A percentile compares a stretch with the other conserved stretches of the same genome.
Conservation (phyloP, 371 early-diverging fungal genomes). For the Rhizopus sp. region DNA sequence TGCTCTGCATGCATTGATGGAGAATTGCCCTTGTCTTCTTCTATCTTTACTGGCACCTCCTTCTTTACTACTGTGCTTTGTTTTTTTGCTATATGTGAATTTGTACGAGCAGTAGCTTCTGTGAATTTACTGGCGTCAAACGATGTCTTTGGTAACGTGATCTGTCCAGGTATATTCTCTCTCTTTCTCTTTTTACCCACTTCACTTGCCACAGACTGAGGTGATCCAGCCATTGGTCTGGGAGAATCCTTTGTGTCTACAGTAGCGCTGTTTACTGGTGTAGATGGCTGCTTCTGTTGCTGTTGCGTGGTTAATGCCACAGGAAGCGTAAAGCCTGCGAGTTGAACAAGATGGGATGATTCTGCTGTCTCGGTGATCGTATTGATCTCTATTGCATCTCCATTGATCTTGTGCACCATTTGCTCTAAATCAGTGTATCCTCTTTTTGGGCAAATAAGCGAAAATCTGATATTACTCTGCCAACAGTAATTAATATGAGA, state of each 20-base stretch:
- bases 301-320: slow-evolving; percentile 19
- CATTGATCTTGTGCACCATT: slow-evolving; percentile 39
- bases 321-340: slow-evolving; percentile 64
- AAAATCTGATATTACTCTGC: slow-evolving; percentile 48
- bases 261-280: neutral
- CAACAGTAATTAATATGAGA: neutral
- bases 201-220: slow-evolving; percentile 33
- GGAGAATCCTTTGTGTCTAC: neutral
- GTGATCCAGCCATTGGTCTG: slow-evolving; percentile 19
- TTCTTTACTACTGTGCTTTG: slow-evolving; percentile 13
- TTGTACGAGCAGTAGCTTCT: slow-evolving; percentile 24
- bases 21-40: slow-evolving; percentile 4
- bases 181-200: slow-evolving; percentile 38
- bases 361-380: slow-evolving; percentile 41
- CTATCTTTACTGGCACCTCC: slow-evolving; percentile 5
- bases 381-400: slow-evolving; percentile 38
- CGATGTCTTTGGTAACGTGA: slow-evolving; percentile 39
- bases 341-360: slow-evolving; percentile 48
- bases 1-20: slow-evolving; percentile 2
- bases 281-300: slow-evolving; percentile 2
- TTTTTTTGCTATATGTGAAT: slow-evolving; percentile 27
- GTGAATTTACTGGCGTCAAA: slow-evolving; percentile 44
- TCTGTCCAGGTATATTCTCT: slow-evolving; percentile 44
- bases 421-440: slow-evolving; percentile 38
- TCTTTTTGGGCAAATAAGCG: slow-evolving; percentile 45